phyloP scores from a whole-genome alignment of 83 land plant genomes.

The Thuja plicata region DNA sequence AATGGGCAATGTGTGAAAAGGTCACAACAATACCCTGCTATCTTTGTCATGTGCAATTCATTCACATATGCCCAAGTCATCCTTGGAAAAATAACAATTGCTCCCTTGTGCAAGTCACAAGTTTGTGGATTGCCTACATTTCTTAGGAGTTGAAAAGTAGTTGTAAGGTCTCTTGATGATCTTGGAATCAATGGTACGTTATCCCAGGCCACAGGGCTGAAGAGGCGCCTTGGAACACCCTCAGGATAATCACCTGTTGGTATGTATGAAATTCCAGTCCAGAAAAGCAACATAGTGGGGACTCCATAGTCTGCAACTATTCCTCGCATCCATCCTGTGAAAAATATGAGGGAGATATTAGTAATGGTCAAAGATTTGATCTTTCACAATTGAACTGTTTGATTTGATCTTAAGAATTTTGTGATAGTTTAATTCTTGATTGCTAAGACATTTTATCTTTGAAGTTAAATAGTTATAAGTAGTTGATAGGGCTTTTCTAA shows the following conservation, averaged over 20 bases:
- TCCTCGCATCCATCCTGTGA: background rate
- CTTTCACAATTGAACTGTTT: too few species aligned
- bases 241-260: background rate
- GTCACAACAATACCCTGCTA: background rate
- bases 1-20: too few species aligned
- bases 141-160: background rate
- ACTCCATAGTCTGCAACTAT: conserved; percentile 12
- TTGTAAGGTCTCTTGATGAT: background rate
- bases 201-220: conserved; percentile 6
- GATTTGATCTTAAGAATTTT: background rate
- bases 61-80: background rate
- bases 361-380: too few species aligned
- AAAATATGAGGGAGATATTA: too few species aligned
- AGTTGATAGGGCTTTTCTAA: background rate
- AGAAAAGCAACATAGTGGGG: conserved; percentile 10
- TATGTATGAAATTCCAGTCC: conserved; percentile 17
- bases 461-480: background rate
- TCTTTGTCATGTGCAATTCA: background rate
- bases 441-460: background rate
- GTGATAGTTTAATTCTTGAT: background rate
- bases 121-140: background rate
- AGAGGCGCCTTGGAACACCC: background rate
- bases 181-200: background rate
- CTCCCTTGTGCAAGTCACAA: background rate
- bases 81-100: background rate